Evolutionary conservation across 176 grass and related monocot species (phyloP).

Genomic region (Bothriochloa decipiens): DNA sequence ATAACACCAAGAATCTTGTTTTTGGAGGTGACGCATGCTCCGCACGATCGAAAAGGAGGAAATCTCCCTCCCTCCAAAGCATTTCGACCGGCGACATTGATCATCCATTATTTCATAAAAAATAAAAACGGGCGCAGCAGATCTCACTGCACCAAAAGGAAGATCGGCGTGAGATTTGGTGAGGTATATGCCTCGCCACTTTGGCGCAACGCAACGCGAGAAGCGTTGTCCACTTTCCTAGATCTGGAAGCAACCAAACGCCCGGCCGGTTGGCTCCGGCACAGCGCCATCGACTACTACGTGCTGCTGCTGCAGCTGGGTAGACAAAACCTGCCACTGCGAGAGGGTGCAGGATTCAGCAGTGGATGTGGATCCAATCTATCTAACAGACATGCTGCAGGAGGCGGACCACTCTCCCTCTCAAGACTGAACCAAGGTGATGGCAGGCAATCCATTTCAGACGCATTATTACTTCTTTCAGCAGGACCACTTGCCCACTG

Average conservation of each 20-base stretch:
- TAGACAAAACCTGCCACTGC: constrained; percentile 26
- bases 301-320: not conserved
- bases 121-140: not conserved
- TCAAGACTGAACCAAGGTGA: not conserved
- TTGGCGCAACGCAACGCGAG: not conserved
- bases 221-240: not conserved
- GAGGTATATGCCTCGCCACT: constrained; percentile 17
- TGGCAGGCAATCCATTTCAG: constrained; percentile 5
- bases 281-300: not conserved
- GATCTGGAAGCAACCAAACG: constrained; percentile 41
- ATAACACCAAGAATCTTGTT: constrained; percentile 37
- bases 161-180: constrained; percentile 24
- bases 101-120: not conserved
- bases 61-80: no score
- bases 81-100: no score
- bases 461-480: not conserved
- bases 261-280: not conserved
- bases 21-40: no score
- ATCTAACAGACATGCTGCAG: constrained; percentile 37
- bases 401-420: constrained; percentile 40
- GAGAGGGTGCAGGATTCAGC: constrained; percentile 9
- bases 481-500: constrained; percentile 23
- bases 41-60: no score
- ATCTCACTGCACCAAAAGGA: constrained; percentile 27
- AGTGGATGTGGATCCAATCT: not conserved